These are phyloP conservation scores for Prunus yedoensis DNA, from an alignment of 331 rosid genomes.

Conservation along the genomic window DNA sequence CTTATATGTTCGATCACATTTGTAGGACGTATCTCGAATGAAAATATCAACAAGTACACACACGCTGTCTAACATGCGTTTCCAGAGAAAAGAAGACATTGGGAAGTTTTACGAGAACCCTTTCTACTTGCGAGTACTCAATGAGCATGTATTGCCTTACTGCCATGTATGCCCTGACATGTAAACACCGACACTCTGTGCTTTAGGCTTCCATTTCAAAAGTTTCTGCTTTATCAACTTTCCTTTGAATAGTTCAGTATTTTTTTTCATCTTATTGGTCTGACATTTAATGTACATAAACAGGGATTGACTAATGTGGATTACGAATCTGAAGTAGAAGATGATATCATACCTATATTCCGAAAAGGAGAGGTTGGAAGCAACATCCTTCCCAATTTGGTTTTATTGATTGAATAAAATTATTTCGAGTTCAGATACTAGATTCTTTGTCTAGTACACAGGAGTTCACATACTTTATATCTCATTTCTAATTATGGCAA, in stretches of 20 bases:
- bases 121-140: conserved; percentile 70
- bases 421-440: not conserved
- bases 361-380: conserved; percentile 88
- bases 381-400: not conserved
- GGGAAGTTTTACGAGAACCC: conserved; percentile 63
- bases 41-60: conserved; percentile 49
- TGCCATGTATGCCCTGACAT: conserved; percentile 99
- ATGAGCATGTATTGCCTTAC: conserved; percentile 80
- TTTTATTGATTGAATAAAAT: not conserved
- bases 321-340: conserved; percentile 83
- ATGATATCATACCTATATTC: conserved; percentile 81
- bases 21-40: conserved; percentile 54
- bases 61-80: conserved; percentile 73
- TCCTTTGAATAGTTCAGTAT: not conserved
- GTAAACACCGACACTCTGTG: conserved; percentile 83
- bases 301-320: conserved; percentile 73
- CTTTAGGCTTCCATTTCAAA: conserved; percentile 25
- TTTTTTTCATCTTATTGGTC: conserved; percentile 14
- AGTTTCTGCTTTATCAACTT: not conserved
- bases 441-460: not conserved
- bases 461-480: not conserved
- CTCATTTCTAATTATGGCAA: not conserved
- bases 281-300: conserved; percentile 19
- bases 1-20: no score
- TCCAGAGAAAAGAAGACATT: conserved; percentile 71